Evolutionary conservation across 164 flowering plant genomes (phyloP), one percentile per base, ranked within the genome.

Genomic region (Dillenia turbinata): DNA sequence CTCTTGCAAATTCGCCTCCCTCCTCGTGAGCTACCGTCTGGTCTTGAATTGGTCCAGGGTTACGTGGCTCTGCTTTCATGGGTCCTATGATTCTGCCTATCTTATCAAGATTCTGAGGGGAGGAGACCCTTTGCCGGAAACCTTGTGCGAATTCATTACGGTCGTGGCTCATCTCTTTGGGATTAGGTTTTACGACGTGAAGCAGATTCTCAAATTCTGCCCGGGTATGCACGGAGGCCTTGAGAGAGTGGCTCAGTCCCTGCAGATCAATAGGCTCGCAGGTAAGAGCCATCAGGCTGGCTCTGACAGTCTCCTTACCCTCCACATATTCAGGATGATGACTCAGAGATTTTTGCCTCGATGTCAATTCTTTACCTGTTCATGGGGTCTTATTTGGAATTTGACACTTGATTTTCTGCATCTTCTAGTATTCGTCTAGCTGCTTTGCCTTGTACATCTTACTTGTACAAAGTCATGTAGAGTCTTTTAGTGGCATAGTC

Each of bases 251-350:
- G 69, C 74, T 0, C 44, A 26, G 9, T 49, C 47, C 0, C 60
- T 70, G 2, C 49, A 48, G 1, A 63, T 74, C 9, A 52, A 52
- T 4, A 60, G 78, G 0, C 61, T 33, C n/a, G 73, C 59, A 12
- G 75, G 75, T 1, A 60, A 63, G 44, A 48, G 70, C 50, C 78
- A 71, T 49, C 75, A 75, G 12, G 78, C 76, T 14, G 76, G 69
- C n/a, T 68, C 76, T 0, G 72, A 72, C 14, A 72, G 69, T 56
- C 11, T 72, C 33, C 50, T 72, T 12, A 68, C 69, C 1, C 44
- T 51, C 47, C 61, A 60, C 11, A 24, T 51, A 0, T 68, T 60
- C 26, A 1, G 49, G 15, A 68, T 68, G 59, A 44, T 70, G 44
- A 60, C 9, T 49, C 48, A 56, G 54, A 56, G 47, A 45, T 46